A percentile compares a stretch with the other conserved stretches of the same genome.
These are phyloP conservation scores for Gaeumannomyces sp. DNA, from an alignment of 2,329 filamentous ascomycete species.

Conservation along the genomic window DNA sequence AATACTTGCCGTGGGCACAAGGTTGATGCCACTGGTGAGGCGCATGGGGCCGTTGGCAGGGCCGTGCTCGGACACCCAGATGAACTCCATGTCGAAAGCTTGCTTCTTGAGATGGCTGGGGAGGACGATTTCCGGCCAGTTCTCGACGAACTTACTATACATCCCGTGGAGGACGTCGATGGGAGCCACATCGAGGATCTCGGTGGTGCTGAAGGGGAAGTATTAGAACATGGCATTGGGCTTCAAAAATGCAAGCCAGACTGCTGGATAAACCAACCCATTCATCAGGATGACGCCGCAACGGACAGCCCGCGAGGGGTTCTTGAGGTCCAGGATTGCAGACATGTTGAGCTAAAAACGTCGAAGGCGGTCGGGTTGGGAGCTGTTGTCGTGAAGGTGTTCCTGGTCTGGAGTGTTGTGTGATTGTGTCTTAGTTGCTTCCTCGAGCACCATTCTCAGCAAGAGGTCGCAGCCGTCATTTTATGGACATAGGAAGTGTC, in stretches of 20 bases:
- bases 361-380: not conserved
- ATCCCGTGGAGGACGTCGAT: conserved; percentile 1
- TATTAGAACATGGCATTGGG: not conserved
- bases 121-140: conserved; percentile 14
- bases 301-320: conserved; percentile 21
- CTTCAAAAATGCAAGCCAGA: not conserved
- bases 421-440: too few species aligned
- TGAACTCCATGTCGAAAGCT: conserved; percentile 24
- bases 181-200: conserved; percentile 6
- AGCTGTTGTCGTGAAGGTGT: not conserved
- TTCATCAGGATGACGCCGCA: conserved; percentile 25
- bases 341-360: not conserved
- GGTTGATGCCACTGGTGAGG: conserved; percentile 22
- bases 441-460: not conserved
- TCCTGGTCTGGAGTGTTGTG: too few species aligned
- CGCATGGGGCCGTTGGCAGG: conserved; percentile 10
- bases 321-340: conserved; percentile 17
- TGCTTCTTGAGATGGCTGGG: conserved; percentile 16
- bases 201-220: not conserved
- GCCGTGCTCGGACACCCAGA: conserved; percentile 28
- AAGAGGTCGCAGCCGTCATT: not conserved
- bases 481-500: not conserved
- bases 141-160: conserved; percentile 6
- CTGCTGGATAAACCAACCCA: conserved; percentile 16
- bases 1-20: conserved; percentile 24